These are phyloP conservation scores for Tolypocladium ophioglossoides DNA, from an alignment of 2,329 filamentous ascomycete genomes.

Conservation along the genomic window DNA sequence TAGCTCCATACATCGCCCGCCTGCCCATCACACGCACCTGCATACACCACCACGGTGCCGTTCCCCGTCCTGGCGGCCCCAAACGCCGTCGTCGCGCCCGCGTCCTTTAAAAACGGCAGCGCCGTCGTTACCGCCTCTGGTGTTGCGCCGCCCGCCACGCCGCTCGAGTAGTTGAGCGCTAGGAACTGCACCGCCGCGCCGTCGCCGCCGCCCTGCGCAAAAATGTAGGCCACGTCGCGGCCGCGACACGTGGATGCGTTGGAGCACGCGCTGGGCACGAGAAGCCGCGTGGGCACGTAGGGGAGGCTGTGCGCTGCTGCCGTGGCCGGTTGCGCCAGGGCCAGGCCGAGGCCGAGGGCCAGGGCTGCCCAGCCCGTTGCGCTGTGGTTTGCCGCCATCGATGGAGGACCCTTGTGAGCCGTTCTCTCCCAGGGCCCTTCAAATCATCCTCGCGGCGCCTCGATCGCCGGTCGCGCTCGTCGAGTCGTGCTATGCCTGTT, in stretches of 20 bases:
- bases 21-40: constrained; percentile 56
- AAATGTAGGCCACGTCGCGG: constrained; percentile 55
- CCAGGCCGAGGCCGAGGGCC: neutral
- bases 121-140: constrained; percentile 40
- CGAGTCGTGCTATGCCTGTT: neutral
- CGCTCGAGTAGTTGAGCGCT: constrained; percentile 53
- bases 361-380: no score
- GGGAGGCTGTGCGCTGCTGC: constrained; percentile 42
- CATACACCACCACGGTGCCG: constrained; percentile 63
- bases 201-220: constrained; percentile 42
- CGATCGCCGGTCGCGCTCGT: neutral
- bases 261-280: constrained; percentile 39
- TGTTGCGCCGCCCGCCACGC: constrained; percentile 32
- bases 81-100: constrained; percentile 45
- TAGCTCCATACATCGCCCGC: constrained; percentile 59
- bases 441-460: neutral
- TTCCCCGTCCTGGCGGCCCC: constrained; percentile 54
- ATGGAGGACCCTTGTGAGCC: neutral
- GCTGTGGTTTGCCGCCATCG: neutral
- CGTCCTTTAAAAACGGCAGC: constrained; percentile 51
- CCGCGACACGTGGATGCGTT: constrained; percentile 26
- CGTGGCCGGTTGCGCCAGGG: neutral
- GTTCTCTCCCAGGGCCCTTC: neutral
- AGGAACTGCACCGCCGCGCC: constrained; percentile 39
- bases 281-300: constrained; percentile 67